Evolutionary conservation across 1,284 basidiomycete species (phyloP).

Genomic region (Entoloma clypeatum): DNA sequence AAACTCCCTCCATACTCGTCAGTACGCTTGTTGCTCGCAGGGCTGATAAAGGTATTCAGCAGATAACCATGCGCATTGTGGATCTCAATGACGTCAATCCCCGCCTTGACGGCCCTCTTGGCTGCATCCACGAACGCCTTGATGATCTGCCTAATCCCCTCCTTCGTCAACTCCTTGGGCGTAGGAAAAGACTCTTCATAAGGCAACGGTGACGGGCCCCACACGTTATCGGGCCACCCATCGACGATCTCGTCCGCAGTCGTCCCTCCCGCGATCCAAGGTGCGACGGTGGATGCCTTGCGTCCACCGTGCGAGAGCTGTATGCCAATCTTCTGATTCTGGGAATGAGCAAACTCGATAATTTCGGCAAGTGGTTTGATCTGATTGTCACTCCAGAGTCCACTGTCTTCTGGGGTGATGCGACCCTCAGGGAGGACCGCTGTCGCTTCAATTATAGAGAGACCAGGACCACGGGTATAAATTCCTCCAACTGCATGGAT

Average conservation of each 20-base stretch:
- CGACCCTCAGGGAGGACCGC: constrained; percentile 57
- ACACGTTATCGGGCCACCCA: constrained; percentile 67
- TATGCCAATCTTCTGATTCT: constrained; percentile 66
- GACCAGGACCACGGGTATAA: constrained; percentile 42
- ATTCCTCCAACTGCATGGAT: constrained; percentile 38
- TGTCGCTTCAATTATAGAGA: constrained; percentile 56
- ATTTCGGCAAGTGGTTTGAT: constrained; percentile 63
- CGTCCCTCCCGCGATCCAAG: constrained; percentile 46
- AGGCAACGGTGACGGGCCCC: constrained; percentile 54
- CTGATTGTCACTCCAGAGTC: constrained; percentile 75
- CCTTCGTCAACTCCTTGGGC: constrained; percentile 46
- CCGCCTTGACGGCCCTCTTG: constrained; percentile 48
- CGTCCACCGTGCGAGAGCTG: too few species aligned
- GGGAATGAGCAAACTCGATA: constrained; percentile 71
- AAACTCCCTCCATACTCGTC: constrained; percentile 72
- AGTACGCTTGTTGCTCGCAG: constrained; percentile 60
- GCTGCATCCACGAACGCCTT: constrained; percentile 57
- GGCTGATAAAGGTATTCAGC: constrained; percentile 50
- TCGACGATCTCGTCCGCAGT: constrained; percentile 42
- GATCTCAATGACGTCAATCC: constrained; percentile 67
- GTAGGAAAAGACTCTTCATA: constrained; percentile 45
- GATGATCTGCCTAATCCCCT: constrained; percentile 57
- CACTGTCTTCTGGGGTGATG: constrained; percentile 45
- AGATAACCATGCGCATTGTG: constrained; percentile 63
- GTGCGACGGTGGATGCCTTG: constrained; percentile 59